Base-by-base conservation (phyloP, 208 protist genomes). In the Crithidia brevicula region DNA sequence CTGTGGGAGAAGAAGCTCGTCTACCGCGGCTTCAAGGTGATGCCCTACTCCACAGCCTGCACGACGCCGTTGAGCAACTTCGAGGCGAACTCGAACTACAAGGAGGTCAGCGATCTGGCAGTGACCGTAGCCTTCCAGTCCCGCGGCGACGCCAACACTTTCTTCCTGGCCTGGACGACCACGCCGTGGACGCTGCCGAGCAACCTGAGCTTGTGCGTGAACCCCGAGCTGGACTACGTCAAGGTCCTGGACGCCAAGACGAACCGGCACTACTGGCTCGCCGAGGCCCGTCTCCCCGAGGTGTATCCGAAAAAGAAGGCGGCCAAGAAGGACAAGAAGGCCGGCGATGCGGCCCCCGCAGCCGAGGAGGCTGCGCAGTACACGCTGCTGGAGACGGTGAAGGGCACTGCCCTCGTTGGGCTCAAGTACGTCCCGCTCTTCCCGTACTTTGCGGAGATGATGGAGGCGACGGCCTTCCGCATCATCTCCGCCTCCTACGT, bases 111-210 rank as follows among this genome's bases (percentile, higher is more conserved):
- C 27, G 99, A 99, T 78, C 97, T 97, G 18, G 85, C 90, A 34
- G 82, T 98, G 4, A 89, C 93, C 18, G 83, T 98, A 23, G 72
- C 87, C 15, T 99, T 99, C 82, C 95, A 93, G 51, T 42, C 38
- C 13, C 50, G 96, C 11, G 50, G 8, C 18, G 94, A 98, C 58
- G 75, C 74, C 53, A 79, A 97, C 88, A 61, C 85, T 57, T 76
- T 70, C 62, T 74, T 99, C n/a, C 49, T 99, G 0, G 99, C 98
- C 11, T 99, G 99, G 99, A 99, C 99, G 1, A 99, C 99, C 7
- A 99, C 99, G 27, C 99, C 99, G 28, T 99, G 99, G 99, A 99
- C 99, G 10, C 88, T 99, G 15, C 99, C 99, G 11, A 98, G 90
- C 62, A 99, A 99, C 86, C 79, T 99, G 7, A 98, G 95, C 11